Evolutionary conservation across 2,329 filamentous ascomycete species (phyloP), one percentile per base, ranked within the genome.

Genomic region (Anisogramma anomala): DNA sequence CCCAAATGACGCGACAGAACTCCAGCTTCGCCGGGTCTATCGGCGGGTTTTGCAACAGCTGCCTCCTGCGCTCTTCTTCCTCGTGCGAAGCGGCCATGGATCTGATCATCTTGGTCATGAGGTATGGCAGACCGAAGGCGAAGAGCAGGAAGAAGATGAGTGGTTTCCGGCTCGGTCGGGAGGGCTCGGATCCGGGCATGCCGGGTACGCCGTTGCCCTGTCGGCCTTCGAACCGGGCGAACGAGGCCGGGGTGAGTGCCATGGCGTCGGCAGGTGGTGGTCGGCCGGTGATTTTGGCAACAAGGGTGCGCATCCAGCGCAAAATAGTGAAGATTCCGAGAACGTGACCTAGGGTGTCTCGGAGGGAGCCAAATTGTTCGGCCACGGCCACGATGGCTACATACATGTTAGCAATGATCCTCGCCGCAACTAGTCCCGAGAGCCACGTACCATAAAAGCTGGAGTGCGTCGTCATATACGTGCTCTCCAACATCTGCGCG

Each of bases 391-490:
- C 84, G 88, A 98, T 96, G 41, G 91, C 91, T 30, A 33, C 41
- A 20, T 6, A 39, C 43, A 37, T 45, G 44, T 43, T 9, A 39
- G 33, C 17, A 45, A 48, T 17, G 30, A 40, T 36, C 20, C 10
- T 11, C 17, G 13, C 2, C 33, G 3, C 14, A 17, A 26, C 38
- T 1, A 2, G 9, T 20, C 18, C 34, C 26, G 37, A 9, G 30
- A 23, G n/a, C 38, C 11, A 64, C 82, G 55, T 74, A 94, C 87
- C 88, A 56, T 96, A 98, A 63, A 98, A 98, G 40, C 86, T 94
- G 5, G 88, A 95, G 63, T 98, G 91, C 0, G 91, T 98, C 22
- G 93, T 91, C 93, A 98, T 98, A 55, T 95, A 98, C 9, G 91
- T 96, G 68, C 91, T 96, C 65, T 98, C 91, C 20, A 98, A 72